Conservation (phyloP, 495 filamentous ascomycete genomes). For the Aspergillus baeticus region DNA sequence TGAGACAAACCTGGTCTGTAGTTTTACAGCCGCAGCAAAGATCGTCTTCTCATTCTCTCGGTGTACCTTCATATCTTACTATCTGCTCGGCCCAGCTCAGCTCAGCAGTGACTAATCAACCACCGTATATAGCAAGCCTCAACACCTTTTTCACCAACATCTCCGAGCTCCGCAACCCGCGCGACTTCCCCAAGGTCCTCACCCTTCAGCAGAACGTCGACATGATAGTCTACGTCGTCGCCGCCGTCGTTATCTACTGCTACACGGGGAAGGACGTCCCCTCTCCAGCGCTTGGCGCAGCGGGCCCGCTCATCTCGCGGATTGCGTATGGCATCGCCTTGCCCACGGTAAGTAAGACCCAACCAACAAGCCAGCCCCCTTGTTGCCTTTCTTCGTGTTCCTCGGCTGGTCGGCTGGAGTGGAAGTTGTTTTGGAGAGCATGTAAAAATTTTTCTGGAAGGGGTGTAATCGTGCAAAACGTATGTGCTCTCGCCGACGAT, state of each 20-base stretch:
- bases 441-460: conserved; percentile 26
- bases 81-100: too few species aligned
- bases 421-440: conserved; percentile 15
- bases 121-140: conserved; percentile 56
- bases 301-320: conserved; percentile 60
- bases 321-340: conserved; percentile 72
- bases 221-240: conserved; percentile 58
- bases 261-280: conserved; percentile 64
- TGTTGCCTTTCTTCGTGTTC: too few species aligned
- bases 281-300: conserved; percentile 70
- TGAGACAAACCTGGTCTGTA: conserved; percentile 26
- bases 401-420: neutral
- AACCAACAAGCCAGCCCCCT: too few species aligned
- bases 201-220: conserved; percentile 59
- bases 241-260: conserved; percentile 56
- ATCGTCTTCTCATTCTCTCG: conserved; percentile 43
- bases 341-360: too few species aligned
- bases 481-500: conserved; percentile 39
- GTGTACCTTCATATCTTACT: too few species aligned
- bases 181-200: conserved; percentile 64
- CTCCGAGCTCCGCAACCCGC: conserved; percentile 68
- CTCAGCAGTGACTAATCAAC: too few species aligned
- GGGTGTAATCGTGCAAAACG: conserved; percentile 31
- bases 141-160: conserved; percentile 73
- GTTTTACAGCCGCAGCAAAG: conserved; percentile 34